These are phyloP conservation scores for Castanospermum australe DNA, from an alignment of 306 rosid genomes.

Conservation along the genomic window DNA sequence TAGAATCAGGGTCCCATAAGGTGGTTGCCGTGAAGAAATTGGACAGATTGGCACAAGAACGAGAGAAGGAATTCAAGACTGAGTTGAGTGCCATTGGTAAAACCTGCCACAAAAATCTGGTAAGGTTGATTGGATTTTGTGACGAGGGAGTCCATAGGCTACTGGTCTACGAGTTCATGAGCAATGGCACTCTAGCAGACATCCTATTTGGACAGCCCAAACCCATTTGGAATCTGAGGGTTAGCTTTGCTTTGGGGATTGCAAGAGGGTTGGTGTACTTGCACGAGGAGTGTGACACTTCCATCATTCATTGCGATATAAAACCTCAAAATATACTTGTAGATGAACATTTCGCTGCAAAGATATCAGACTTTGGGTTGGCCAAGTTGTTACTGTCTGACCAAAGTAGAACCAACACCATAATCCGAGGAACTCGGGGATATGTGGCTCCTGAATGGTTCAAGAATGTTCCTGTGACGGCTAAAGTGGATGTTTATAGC, in stretches of 20 bases:
- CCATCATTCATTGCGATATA: constrained; percentile 52
- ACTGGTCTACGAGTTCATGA: constrained; percentile 45
- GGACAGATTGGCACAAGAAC: constrained; percentile 41
- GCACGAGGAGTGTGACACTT: constrained; percentile 45
- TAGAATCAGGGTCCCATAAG: background rate
- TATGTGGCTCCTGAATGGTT: constrained; percentile 59
- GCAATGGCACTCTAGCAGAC: constrained; percentile 34
- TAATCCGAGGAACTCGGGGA: constrained; percentile 50
- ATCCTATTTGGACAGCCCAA: constrained; percentile 31
- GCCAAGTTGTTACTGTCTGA: constrained; percentile 41
- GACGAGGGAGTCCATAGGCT: constrained; percentile 42
- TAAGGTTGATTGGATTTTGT: constrained; percentile 46
- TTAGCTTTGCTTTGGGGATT: constrained; percentile 38
- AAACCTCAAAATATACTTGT: constrained; percentile 49
- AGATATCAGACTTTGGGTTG: constrained; percentile 45
- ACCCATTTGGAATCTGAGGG: constrained; percentile 40
- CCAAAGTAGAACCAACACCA: constrained; percentile 33
- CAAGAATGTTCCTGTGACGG: constrained; percentile 41
- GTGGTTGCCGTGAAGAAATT: constrained; percentile 42
- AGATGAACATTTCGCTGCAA: constrained; percentile 26
- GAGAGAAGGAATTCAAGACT: constrained; percentile 43
- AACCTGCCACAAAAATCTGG: constrained; percentile 48
- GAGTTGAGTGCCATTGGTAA: constrained; percentile 44
- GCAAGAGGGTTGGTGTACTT: constrained; percentile 47
- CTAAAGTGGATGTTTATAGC: constrained; percentile 50